phyloP scores from a whole-genome alignment of 441 rosid species.

The Raphanus hybrid region DNA sequence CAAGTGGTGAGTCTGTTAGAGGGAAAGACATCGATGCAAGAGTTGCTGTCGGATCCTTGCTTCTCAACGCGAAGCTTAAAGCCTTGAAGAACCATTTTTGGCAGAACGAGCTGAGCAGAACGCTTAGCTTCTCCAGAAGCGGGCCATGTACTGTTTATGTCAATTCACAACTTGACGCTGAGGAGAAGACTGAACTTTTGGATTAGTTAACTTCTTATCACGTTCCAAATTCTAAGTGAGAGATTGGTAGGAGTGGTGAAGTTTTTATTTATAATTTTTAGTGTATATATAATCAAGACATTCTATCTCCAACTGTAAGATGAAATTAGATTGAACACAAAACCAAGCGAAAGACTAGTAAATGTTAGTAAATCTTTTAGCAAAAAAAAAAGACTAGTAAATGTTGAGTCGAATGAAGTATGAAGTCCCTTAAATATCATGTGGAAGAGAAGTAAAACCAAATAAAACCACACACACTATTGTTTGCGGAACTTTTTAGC shows the following conservation, averaged over 20 bases:
- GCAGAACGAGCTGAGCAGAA: conserved; percentile 67
- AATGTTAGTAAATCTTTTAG: not conserved
- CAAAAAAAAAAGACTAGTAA: not conserved
- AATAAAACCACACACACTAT: not conserved
- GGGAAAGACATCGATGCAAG: conserved; percentile 77
- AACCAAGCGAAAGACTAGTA: not conserved
- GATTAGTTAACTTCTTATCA: conserved; percentile 12
- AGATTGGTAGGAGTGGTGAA: conserved; percentile 7
- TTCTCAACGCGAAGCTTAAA: conserved; percentile 67
- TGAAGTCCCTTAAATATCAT: not conserved
- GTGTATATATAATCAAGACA: conserved; percentile 26
- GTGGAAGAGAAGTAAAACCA: not conserved
- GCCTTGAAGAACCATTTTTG: conserved; percentile 83
- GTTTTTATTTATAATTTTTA: not conserved
- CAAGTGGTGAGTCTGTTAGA: conserved; percentile 85
- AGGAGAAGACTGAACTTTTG: conserved; percentile 48
- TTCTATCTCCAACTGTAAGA: not conserved
- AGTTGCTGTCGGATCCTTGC: conserved; percentile 77
- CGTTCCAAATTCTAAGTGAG: not conserved
- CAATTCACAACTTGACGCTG: conserved; percentile 46
- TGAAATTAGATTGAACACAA: no score
- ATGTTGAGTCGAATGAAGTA: conserved; percentile 2
- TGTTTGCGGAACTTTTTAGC: not conserved
- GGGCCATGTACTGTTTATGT: conserved; percentile 48
- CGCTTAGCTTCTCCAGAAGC: conserved; percentile 50